Conservation (phyloP, 129 eudicot genomes). For the Flaveria trinervia region DNA sequence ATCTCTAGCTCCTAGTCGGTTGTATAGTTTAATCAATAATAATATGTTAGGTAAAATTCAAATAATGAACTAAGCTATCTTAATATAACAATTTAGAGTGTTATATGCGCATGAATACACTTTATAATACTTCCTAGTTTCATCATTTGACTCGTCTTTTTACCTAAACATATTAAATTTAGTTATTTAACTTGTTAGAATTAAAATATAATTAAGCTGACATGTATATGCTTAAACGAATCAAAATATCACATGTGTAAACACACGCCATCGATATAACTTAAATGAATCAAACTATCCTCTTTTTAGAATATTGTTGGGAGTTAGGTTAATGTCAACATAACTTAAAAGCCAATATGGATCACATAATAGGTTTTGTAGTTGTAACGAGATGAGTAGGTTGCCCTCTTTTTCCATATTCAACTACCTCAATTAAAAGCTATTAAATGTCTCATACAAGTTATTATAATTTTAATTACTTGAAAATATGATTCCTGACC, state of each 20-base stretch:
- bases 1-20: background rate
- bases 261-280: background rate
- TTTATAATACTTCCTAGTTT: background rate
- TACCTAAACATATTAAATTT: background rate
- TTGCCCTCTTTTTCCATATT: constrained; percentile 19
- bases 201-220: background rate
- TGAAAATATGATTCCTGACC: background rate
- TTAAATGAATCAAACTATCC: too few species aligned
- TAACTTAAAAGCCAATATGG: constrained; percentile 15
- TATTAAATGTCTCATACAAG: constrained; percentile 14
- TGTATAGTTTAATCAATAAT: background rate
- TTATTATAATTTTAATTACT: background rate
- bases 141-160: background rate
- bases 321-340: constrained; percentile 32
- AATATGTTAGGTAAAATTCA: background rate
- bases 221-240: background rate
- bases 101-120: too few species aligned
- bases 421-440: constrained; percentile 13
- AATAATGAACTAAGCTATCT: background rate
- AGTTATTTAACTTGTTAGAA: background rate
- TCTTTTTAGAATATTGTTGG: constrained; percentile 25
- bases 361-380: constrained; percentile 12
- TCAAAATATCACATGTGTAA: background rate
- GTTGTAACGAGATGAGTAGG: constrained; percentile 15
- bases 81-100: background rate